Evolutionary conservation across 208 protist species (phyloP), one percentile per base, ranked within the genome.

Genomic region (Trypanosoma avium): DNA sequence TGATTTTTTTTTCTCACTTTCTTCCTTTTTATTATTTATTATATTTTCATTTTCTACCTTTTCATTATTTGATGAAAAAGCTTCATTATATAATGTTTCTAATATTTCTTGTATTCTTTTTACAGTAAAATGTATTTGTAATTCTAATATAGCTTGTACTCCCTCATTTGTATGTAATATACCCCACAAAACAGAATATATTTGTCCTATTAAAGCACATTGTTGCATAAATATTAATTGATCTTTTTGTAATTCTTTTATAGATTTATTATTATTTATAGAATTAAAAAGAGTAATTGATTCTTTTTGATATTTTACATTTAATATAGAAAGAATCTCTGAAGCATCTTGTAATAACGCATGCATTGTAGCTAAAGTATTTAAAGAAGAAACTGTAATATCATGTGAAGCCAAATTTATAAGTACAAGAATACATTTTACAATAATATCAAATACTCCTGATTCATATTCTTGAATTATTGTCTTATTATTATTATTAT

Each of bases 351-450:
- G 36, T 54, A 93, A 53, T 5, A 93, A 57, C 2, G 67, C 68
- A 47, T 91, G 76, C 32, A 93, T 67, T n/a, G 77, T 82, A 13
- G 87, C 81, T 27, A 93, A 57, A n/a, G 84, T 77, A 69, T 93
- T 93, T 33, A 64, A 49, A 4, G 82, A 88, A 0, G 77, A 70
- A 29, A 81, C 66, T 21, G 77, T 70, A 55, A 88, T 79, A 9
- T 81, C 80, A 17, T 79, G 46, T 26, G 77, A 72, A 19, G 72
- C 71, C 40, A 85, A 52, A 48, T 89, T 77, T 0, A 54, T 63
- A 7, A 89, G 57, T 35, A 85, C 67, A 26, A 76, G 55, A 22
- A 89, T 36, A 48, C 73, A 79, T 53, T 62, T 71, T 5, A 75
- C 71, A 36, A 92, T 61, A 40, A 92, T 67, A 43, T 73, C 76